Evolutionary conservation across 1,284 basidiomycete species (phyloP).

Genomic region (Gomphus bonarii): DNA sequence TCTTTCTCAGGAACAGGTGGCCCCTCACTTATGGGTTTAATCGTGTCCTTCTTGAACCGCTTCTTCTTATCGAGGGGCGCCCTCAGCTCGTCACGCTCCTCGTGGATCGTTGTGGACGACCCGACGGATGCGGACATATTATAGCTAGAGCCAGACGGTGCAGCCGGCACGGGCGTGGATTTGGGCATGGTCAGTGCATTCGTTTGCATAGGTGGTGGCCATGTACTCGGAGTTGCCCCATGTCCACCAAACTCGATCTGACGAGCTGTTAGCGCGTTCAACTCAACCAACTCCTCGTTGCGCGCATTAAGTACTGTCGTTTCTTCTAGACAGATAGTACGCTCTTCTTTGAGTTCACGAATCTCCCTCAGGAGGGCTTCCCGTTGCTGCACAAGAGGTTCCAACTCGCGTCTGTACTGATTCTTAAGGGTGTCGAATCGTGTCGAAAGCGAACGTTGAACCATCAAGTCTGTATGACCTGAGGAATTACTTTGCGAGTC

Average conservation of each 20-base stretch:
- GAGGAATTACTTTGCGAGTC: conserved; percentile 1
- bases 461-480: conserved; percentile 26
- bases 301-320: conserved; percentile 82
- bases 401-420: conserved; percentile 81
- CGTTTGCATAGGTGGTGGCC: background rate
- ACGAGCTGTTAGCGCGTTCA: conserved; percentile 71
- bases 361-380: conserved; percentile 79
- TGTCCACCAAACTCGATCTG: conserved; percentile 47
- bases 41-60: conserved; percentile 9
- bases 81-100: conserved; percentile 10
- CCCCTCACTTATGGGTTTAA: conserved; percentile 14
- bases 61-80: conserved; percentile 13
- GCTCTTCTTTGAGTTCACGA: conserved; percentile 75
- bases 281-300: conserved; percentile 86
- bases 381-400: conserved; percentile 74
- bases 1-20: conserved; percentile 13
- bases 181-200: background rate
- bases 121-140: conserved; percentile 7
- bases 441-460: conserved; percentile 70
- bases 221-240: background rate
- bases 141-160: background rate
- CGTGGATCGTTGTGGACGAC: conserved; percentile 2
- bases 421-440: conserved; percentile 86
- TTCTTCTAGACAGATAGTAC: conserved; percentile 85
- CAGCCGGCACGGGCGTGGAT: background rate